phyloP scores from a whole-genome alignment of 257 asterid species.

The Solanum stenotomum region DNA sequence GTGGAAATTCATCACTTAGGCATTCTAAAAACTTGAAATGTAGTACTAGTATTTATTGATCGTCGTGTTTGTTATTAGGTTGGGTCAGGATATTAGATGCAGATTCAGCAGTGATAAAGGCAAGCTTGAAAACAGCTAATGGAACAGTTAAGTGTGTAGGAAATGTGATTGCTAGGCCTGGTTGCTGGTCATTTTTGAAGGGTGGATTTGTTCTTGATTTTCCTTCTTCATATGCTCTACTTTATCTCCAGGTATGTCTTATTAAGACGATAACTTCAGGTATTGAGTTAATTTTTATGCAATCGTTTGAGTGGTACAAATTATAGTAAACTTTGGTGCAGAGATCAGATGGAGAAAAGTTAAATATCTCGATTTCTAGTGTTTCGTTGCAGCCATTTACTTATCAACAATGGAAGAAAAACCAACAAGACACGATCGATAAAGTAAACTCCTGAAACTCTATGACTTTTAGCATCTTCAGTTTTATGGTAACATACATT shows the following conservation, averaged over 20 bases:
- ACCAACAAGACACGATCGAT: background rate
- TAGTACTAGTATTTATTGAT: background rate
- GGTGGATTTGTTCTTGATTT: slow-evolving; percentile 3
- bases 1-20: background rate
- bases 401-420: background rate
- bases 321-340: background rate
- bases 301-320: background rate
- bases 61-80: background rate
- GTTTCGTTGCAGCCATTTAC: slow-evolving; percentile 7
- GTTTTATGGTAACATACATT: background rate
- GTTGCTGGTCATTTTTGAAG: slow-evolving; percentile 5
- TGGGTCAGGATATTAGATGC: background rate
- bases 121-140: background rate
- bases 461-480: background rate
- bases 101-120: background rate
- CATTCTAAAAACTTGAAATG: background rate
- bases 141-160: background rate
- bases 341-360: background rate
- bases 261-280: background rate
- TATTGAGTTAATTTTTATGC: background rate
- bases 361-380: background rate
- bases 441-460: background rate
- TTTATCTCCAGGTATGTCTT: background rate
- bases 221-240: background rate
- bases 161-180: background rate